Evolutionary conservation across 441 rosid species (phyloP).

Genomic region (Lepidium campestre): DNA sequence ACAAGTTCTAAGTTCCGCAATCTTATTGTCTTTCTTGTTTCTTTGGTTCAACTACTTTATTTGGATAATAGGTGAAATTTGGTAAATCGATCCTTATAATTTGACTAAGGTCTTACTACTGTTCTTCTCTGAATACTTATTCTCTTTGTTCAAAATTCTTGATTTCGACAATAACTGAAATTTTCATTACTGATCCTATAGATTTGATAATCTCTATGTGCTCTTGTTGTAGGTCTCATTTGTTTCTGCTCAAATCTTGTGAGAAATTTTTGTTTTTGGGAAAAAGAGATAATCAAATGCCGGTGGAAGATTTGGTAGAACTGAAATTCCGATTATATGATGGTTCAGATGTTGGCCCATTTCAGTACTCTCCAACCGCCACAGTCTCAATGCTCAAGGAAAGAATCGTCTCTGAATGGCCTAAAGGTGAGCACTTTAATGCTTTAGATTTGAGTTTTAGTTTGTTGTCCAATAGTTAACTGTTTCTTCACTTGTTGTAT

Average conservation of each 20-base stretch:
- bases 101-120: background rate
- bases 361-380: slow-evolving; percentile 65
- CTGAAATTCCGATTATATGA: slow-evolving; percentile 78
- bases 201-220: background rate
- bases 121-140: background rate
- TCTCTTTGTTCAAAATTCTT: background rate
- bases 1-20: background rate
- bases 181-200: background rate
- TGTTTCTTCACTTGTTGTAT: background rate
- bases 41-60: background rate
- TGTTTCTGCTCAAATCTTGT: background rate
- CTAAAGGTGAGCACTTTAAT: slow-evolving; percentile 47
- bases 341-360: slow-evolving; percentile 89
- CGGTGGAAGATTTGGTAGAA: slow-evolving; percentile 69
- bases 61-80: background rate
- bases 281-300: slow-evolving; percentile 47
- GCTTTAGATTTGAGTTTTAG: background rate
- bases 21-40: background rate
- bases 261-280: background rate
- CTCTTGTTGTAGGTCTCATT: slow-evolving; percentile 5
- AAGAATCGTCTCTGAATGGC: slow-evolving; percentile 76
- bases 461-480: background rate
- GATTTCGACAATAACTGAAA: background rate
- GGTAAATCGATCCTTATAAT: background rate
- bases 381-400: slow-evolving; percentile 74